phyloP scores from a whole-genome alignment of 169 alveolate genomes.

The Perkinsus olseni region DNA sequence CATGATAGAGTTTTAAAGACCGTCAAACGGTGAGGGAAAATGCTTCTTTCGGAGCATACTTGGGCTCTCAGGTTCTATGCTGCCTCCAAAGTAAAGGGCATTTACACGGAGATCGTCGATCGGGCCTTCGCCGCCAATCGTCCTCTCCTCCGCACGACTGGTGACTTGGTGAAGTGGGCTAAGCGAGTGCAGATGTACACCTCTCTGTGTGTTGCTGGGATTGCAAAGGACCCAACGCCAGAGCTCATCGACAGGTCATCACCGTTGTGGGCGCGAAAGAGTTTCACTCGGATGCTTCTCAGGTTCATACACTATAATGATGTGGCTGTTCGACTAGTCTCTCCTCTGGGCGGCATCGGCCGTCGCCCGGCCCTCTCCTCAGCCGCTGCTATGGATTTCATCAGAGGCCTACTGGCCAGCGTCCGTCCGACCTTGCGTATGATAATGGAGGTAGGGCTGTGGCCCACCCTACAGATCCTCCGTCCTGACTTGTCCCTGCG shows the following conservation, averaged over 20 bases:
- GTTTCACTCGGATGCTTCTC: not conserved
- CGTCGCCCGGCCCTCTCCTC: not conserved
- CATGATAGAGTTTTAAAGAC: not conserved
- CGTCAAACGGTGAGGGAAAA: not conserved
- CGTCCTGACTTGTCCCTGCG: not conserved
- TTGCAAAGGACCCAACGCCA: not conserved
- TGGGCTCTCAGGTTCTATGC: not conserved
- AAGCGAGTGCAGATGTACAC: not conserved
- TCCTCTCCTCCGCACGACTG: not conserved
- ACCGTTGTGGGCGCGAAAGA: not conserved
- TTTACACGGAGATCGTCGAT: not conserved
- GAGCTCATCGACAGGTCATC: not conserved
- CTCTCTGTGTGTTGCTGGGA: not conserved
- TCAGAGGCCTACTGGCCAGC: not conserved
- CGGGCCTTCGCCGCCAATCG: not conserved
- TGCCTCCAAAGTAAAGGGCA: not conserved
- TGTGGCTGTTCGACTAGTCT: not conserved
- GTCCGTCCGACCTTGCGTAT: not conserved
- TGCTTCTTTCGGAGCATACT: not conserved
- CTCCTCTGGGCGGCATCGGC: not conserved
- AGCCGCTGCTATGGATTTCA: not conserved
- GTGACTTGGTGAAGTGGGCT: not conserved
- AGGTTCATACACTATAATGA: not conserved
- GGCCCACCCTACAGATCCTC: not conserved
- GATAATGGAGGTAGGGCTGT: not conserved